Conservation (phyloP, 352 stramenopile species). For the Globisporangium parvum region DNA sequence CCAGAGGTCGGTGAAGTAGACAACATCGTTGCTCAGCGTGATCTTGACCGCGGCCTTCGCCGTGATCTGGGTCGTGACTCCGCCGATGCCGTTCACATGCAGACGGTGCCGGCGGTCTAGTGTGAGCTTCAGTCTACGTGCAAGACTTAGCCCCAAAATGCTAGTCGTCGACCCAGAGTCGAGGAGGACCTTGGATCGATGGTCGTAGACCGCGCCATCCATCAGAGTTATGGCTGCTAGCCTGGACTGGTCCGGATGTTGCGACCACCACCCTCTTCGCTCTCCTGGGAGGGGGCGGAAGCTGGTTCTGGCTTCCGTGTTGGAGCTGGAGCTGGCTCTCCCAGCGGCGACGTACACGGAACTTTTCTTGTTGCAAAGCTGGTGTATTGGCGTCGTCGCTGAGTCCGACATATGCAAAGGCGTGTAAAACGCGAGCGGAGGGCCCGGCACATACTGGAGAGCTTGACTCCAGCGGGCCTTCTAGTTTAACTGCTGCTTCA, state of each 20-base stretch:
- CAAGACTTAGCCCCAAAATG: constrained; percentile 23
- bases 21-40: constrained; percentile 15
- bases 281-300: neutral
- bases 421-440: neutral
- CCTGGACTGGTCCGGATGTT: neutral
- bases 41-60: constrained; percentile 13
- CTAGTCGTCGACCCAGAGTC: constrained; percentile 20
- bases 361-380: too few species aligned
- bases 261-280: neutral
- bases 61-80: constrained; percentile 13
- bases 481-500: too few species aligned
- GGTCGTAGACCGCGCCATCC: constrained; percentile 14
- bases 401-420: neutral
- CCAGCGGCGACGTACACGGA: neutral
- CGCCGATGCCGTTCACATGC: constrained; percentile 6
- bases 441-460: too few species aligned
- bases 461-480: too few species aligned
- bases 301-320: neutral
- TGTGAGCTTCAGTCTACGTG: constrained; percentile 18
- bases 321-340: neutral
- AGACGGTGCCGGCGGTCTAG: constrained; percentile 1
- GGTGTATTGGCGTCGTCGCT: neutral
- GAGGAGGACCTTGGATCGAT: constrained; percentile 10
- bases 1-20: constrained; percentile 21
- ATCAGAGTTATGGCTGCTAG: neutral